Percentiles rank a stretch among this genome's conserved stretches.
These are phyloP conservation scores for Populus tomentosa DNA, from an alignment of 441 rosid genomes.

Conservation along the genomic window DNA sequence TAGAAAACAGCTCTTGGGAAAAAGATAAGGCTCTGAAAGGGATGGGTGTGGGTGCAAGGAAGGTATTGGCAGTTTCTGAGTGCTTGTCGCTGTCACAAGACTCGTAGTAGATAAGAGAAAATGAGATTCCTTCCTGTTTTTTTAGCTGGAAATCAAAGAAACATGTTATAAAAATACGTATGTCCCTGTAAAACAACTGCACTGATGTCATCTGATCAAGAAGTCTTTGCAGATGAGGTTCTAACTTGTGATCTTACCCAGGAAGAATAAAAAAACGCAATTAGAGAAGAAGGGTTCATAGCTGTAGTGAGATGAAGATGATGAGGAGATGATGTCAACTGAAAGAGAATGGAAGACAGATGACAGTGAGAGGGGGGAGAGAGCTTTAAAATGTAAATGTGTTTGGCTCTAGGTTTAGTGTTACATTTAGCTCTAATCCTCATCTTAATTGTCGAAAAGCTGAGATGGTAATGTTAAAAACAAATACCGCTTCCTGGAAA, in stretches of 20 bases:
- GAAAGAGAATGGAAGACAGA: not conserved
- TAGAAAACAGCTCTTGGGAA: not conserved
- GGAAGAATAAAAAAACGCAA: not conserved
- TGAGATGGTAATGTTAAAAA: too few species aligned
- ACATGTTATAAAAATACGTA: not conserved
- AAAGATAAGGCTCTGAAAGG: slow-evolving; percentile 28
- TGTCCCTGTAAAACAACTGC: not conserved
- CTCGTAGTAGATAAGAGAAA: not conserved
- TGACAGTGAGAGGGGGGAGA: not conserved
- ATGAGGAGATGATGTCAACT: not conserved
- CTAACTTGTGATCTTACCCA: not conserved
- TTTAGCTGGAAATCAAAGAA: not conserved
- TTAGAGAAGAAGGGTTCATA: too few species aligned
- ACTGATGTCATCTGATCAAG: not conserved
- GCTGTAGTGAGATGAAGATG: too few species aligned
- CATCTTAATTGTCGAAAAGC: too few species aligned
- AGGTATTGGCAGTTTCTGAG: not conserved
- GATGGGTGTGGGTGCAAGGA: not conserved
- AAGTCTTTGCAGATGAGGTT: not conserved
- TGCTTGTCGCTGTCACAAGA: slow-evolving; percentile 1
- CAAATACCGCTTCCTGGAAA: too few species aligned
- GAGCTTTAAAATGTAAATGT: not conserved
- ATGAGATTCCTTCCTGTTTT: not conserved
- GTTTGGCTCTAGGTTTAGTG: not conserved
- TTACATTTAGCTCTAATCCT: too few species aligned